Evolutionary conservation across 768 basidiomycete species (phyloP), one percentile per base, ranked within the genome.

Genomic region (Lepiota brunneoincarnata): DNA sequence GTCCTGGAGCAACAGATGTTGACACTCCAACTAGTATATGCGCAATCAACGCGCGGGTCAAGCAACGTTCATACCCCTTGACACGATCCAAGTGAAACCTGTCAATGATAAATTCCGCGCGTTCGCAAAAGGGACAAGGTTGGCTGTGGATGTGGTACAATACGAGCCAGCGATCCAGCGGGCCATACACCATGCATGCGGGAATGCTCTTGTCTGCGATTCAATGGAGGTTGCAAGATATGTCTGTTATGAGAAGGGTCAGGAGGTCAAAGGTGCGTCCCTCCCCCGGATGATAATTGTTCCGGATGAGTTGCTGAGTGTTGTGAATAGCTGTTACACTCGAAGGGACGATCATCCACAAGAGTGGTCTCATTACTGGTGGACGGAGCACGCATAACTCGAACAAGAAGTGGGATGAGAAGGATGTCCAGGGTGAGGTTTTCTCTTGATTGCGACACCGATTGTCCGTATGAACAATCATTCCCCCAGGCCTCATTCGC

Each of bases 31-130:
- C 1, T 61, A 94, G 89, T 98, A 97, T 68, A 83, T 99, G 83
- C 88, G 93, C 57, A 94, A 89, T 56, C 93, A 97, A 69, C 89
- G 95, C 34, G 85, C 90, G 0, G 97, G 96, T 1, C 92, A 94
- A 71, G 96, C 96, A 11, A 99, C 97, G 0, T 98, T 98, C 74
- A 89, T 99, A 42, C 97, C 97, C 0, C 85, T 99, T n/a, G 96
- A 98, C 67, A 95, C 93, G 7, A 96, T 98, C 60, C 91, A 93
- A 64, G 88, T 89, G 31, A 98, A 96, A 67, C 86, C 93, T 1
- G 78, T 93, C 58, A 93, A 94, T 59, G 97, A 98, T 72, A 94
- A 93, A 67, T 93, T 91, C 71, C 86, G 97, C 20, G 87, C 89
- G 4, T 92, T 95, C 64, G 91, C 89, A 2, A 91, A 93, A 61